phyloP scores from a whole-genome alignment of 176 grass and related monocot species.

The Olyra latifolia region DNA sequence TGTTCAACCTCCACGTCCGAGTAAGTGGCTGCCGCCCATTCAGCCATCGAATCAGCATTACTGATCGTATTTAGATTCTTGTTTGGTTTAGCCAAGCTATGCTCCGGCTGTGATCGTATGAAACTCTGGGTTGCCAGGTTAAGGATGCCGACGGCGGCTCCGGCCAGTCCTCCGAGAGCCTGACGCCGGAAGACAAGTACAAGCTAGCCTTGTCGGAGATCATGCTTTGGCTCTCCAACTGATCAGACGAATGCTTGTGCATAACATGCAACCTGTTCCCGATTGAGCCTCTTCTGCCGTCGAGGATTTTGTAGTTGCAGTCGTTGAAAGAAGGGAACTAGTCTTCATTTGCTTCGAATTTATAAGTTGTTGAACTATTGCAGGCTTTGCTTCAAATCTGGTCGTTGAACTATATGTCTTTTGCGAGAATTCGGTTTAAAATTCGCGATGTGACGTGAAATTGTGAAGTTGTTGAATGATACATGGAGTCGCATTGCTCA shows the following conservation, averaged over 20 bases:
- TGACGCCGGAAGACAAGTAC: conserved; percentile 49
- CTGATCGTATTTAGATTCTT: not conserved
- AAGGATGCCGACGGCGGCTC: conserved; percentile 24
- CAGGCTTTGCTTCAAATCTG: not conserved
- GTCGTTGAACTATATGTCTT: not conserved
- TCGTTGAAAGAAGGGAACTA: not conserved
- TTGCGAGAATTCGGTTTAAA: not conserved
- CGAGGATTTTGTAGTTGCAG: not conserved
- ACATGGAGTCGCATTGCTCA: not conserved
- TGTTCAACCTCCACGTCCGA: conserved; percentile 52
- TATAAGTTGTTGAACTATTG: not conserved
- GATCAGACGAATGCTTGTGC: not conserved
- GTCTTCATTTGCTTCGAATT: not conserved
- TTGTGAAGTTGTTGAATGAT: not conserved
- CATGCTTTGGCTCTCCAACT: conserved; percentile 49
- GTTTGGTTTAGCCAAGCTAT: not conserved
- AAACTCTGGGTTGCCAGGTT: not conserved
- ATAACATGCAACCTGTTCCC: not conserved
- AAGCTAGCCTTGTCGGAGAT: conserved; percentile 52
- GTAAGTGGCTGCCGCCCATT: conserved; percentile 28
- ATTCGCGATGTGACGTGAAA: not conserved
- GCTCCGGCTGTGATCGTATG: not conserved
- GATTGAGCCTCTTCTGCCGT: not conserved
- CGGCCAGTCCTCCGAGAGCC: conserved; percentile 9
- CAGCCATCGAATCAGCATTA: not conserved